phyloP scores from a whole-genome alignment of 805 yeast species.

The Myxozyma sirexii region DNA sequence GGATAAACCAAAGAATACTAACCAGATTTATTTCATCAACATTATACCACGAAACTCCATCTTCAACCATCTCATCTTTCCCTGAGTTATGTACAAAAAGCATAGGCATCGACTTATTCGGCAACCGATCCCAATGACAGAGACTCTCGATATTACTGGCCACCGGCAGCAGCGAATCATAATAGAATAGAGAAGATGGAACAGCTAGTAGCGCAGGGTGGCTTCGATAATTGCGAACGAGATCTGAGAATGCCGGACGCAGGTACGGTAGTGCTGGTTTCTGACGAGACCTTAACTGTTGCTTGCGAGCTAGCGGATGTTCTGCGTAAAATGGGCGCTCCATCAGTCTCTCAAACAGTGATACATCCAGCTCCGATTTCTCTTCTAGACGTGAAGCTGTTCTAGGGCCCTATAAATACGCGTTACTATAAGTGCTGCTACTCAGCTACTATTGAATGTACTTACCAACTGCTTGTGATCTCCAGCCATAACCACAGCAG shows the following conservation, averaged over 20 bases:
- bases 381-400: slow-evolving; percentile 21
- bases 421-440: too few species aligned
- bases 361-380: slow-evolving; percentile 24
- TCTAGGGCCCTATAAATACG: slow-evolving; percentile 30
- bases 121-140: slow-evolving; percentile 24
- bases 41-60: slow-evolving; percentile 33
- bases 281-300: background rate
- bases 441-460: too few species aligned
- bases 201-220: slow-evolving; percentile 31
- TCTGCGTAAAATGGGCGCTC: slow-evolving; percentile 20
- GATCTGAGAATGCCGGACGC: slow-evolving; percentile 28
- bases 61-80: slow-evolving; percentile 31
- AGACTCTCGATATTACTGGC: slow-evolving; percentile 20
- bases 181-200: slow-evolving; percentile 30
- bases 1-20: too few species aligned
- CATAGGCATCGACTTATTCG: slow-evolving; percentile 25
- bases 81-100: slow-evolving; percentile 24
- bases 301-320: slow-evolving; percentile 28
- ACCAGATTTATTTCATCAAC: slow-evolving; percentile 16
- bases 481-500: slow-evolving; percentile 32
- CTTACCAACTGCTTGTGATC: slow-evolving; percentile 29
- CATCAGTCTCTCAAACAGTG: slow-evolving; percentile 29
- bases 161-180: slow-evolving; percentile 27
- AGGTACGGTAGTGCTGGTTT: slow-evolving; percentile 6
- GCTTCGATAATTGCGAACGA: slow-evolving; percentile 31